Evolutionary conservation across 2,329 filamentous ascomycete species (phyloP).

Genomic region (Colletotrichum sp.): DNA sequence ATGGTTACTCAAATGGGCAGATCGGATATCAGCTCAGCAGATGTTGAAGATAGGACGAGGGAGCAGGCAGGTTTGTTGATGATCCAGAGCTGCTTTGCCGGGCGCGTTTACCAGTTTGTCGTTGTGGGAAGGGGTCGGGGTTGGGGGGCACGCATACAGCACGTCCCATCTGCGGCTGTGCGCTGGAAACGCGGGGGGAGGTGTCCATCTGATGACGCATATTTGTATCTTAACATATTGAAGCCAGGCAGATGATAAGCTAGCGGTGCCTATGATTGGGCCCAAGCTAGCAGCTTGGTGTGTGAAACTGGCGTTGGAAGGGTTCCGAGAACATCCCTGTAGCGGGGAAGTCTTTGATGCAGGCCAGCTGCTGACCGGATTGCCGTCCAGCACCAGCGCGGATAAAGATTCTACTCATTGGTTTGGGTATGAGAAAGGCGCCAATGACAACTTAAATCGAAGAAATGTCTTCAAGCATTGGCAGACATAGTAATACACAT

Average conservation of each 20-base stretch:
- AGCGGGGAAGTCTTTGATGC: neutral
- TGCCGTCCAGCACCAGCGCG: neutral
- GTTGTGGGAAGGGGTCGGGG: neutral
- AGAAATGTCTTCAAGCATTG: neutral
- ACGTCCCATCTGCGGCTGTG: neutral
- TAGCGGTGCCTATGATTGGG: neutral
- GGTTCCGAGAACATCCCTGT: neutral
- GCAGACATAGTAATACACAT: neutral
- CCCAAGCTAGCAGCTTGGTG: neutral
- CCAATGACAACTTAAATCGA: neutral
- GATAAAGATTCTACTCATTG: neutral
- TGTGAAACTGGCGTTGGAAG: neutral
- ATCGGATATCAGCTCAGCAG: neutral
- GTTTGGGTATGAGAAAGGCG: neutral
- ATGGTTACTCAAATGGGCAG: neutral
- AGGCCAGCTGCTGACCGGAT: neutral
- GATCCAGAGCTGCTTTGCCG: neutral
- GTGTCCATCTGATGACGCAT: constrained; percentile 6
- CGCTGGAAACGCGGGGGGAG: constrained; percentile 1
- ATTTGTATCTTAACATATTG: neutral
- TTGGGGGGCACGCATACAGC: neutral
- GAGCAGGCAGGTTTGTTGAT: neutral
- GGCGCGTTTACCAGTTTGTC: neutral
- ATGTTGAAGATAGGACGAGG: neutral
- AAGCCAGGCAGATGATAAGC: constrained; percentile 7